A percentile compares a stretch with the other conserved stretches of the same genome.
Conservation (phyloP, 345 rosid genomes). For the Syzygium aqueum region DNA sequence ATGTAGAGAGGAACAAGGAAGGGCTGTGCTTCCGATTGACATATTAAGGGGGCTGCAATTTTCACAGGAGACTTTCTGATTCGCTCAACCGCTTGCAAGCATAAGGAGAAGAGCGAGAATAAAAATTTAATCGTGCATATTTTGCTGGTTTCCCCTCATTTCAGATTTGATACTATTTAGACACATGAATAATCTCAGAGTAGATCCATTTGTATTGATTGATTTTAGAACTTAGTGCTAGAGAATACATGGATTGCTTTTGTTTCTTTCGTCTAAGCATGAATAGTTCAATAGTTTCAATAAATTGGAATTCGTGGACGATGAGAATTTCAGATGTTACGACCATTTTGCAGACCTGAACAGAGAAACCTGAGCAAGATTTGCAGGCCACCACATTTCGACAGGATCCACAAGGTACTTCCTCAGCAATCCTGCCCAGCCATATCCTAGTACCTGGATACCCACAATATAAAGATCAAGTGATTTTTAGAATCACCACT, state of each 20-base stretch:
- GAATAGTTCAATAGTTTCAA: background rate
- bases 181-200: background rate
- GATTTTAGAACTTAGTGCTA: background rate
- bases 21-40: background rate
- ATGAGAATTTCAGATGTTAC: background rate
- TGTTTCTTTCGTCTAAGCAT: background rate
- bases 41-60: background rate
- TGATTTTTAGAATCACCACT: fast-evolving
- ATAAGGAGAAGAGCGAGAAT: background rate
- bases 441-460: slow-evolving; percentile 76
- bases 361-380: slow-evolving; percentile 93
- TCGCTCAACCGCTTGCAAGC: background rate
- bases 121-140: background rate
- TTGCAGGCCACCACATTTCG: slow-evolving; percentile 99
- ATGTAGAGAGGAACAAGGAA: background rate
- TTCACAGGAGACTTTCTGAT: background rate
- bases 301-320: background rate
- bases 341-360: slow-evolving; percentile 39
- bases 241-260: background rate
- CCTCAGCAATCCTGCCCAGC: slow-evolving; percentile 97
- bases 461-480: background rate
- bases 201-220: background rate
- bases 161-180: background rate
- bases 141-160: background rate
- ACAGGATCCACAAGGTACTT: slow-evolving; percentile 91